Conservation (phyloP, 2,329 filamentous ascomycete genomes). For the Beauveria rudraprayagi region DNA sequence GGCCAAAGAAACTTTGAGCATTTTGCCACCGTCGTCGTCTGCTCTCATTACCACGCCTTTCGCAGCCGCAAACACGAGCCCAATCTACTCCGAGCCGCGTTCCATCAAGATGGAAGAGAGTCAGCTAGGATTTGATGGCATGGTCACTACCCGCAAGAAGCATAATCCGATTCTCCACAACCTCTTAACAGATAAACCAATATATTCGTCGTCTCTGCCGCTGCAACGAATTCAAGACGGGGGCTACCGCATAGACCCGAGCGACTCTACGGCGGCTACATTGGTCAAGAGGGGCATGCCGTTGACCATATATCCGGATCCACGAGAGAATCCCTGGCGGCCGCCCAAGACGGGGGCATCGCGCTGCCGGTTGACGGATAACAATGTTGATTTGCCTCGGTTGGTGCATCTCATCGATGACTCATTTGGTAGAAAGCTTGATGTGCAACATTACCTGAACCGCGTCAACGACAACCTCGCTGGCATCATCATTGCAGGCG, state of each 20-base stretch:
- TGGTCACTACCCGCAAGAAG: constrained; percentile 45
- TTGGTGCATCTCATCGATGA: constrained; percentile 86
- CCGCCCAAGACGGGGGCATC: constrained; percentile 52
- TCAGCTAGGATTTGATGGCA: constrained; percentile 41
- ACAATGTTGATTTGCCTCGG: constrained; percentile 72
- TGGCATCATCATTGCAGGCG: constrained; percentile 87
- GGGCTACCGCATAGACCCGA: constrained; percentile 23
- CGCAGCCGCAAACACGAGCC: constrained; percentile 57
- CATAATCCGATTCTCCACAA: constrained; percentile 91
- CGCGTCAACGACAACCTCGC: constrained; percentile 77
- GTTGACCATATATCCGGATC: constrained; percentile 72
- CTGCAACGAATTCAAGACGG: constrained; percentile 49
- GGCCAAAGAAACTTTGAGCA: constrained; percentile 58
- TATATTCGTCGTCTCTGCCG: constrained; percentile 85
- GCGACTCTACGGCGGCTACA: constrained; percentile 50
- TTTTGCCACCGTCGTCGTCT: constrained; percentile 78
- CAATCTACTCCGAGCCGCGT: constrained; percentile 28
- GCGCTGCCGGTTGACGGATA: constrained; percentile 66
- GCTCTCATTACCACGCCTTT: constrained; percentile 80
- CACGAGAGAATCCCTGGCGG: constrained; percentile 60
- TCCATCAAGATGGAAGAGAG: constrained; percentile 35
- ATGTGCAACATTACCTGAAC: constrained; percentile 72
- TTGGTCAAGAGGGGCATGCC: constrained; percentile 89
- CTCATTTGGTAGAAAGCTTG: constrained; percentile 78
- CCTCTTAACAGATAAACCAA: constrained; percentile 87